phyloP scores from a whole-genome alignment of 768 basidiomycete species.

The Ramaria rubella region DNA sequence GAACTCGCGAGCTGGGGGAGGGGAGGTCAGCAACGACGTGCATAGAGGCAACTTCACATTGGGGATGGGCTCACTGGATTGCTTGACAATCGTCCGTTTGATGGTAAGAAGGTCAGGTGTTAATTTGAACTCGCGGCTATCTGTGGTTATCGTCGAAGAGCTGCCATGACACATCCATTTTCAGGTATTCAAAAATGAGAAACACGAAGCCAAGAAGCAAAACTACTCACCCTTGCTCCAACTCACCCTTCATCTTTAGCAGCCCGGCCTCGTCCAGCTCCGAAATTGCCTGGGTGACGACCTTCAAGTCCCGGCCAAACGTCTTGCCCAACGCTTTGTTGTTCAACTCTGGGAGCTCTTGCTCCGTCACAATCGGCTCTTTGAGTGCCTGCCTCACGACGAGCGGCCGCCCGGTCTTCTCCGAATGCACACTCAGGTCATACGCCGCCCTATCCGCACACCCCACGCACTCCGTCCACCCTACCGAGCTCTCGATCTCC shows the following conservation, averaged over 20 bases:
- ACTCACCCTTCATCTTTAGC: slow-evolving; percentile 57
- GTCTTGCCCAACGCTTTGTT: slow-evolving; percentile 87
- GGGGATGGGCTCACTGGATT: slow-evolving; percentile 46
- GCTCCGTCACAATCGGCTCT: slow-evolving; percentile 78
- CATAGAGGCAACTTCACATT: slow-evolving; percentile 5
- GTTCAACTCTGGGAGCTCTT: slow-evolving; percentile 71
- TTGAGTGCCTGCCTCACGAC: slow-evolving; percentile 82
- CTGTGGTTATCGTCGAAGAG: slow-evolving; percentile 48
- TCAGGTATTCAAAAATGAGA: slow-evolving; percentile 2
- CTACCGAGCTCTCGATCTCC: slow-evolving; percentile 87
- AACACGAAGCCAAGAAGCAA: neutral
- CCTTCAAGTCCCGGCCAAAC: slow-evolving; percentile 76
- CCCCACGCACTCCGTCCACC: slow-evolving; percentile 98
- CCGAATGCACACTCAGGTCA: slow-evolving; percentile 85
- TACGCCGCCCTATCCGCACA: slow-evolving; percentile 98
- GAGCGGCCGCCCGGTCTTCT: slow-evolving; percentile 76
- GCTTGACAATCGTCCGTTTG: slow-evolving; percentile 79
- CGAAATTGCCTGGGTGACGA: slow-evolving; percentile 56
- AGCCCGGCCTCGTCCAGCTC: slow-evolving; percentile 63
- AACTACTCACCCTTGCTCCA: slow-evolving; percentile 65
- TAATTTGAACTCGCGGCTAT: slow-evolving; percentile 63
- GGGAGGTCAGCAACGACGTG: slow-evolving; percentile 17
- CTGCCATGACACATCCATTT: slow-evolving; percentile 30
- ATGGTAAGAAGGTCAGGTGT: slow-evolving; percentile 71
- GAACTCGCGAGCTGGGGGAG: slow-evolving; percentile 75